A percentile compares a stretch with the other conserved stretches of the same genome.
Evolutionary conservation across 1,284 basidiomycete genomes (phyloP).

Genomic region (Rhodotorula glutinis): DNA sequence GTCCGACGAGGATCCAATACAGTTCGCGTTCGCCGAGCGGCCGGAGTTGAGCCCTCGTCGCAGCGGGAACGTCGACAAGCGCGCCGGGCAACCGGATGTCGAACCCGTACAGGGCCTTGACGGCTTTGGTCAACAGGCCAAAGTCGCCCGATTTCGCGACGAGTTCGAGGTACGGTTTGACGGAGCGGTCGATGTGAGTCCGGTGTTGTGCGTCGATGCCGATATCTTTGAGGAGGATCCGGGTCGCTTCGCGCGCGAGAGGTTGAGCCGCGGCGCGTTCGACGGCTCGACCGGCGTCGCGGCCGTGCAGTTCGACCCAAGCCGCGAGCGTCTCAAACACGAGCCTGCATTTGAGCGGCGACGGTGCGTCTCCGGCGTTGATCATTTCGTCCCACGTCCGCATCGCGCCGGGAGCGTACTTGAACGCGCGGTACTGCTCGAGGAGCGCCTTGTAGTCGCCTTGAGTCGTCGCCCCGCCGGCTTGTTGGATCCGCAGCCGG

Average conservation of each 20-base stretch:
- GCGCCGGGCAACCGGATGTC: constrained; percentile 34
- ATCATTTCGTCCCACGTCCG: constrained; percentile 33
- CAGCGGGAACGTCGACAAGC: neutral
- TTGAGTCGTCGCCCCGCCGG: constrained; percentile 14
- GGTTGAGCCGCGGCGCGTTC: constrained; percentile 25
- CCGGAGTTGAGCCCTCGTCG: neutral
- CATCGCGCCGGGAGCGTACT: constrained; percentile 28
- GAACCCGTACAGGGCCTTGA: constrained; percentile 34
- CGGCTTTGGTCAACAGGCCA: constrained; percentile 16
- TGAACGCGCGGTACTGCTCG: constrained; percentile 22
- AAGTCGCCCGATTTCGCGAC: constrained; percentile 22
- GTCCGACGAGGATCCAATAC: constrained; percentile 23
- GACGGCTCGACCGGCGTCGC: constrained; percentile 15
- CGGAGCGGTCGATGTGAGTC: constrained; percentile 6
- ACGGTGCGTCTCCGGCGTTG: neutral
- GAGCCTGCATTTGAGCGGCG: neutral
- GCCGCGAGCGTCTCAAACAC: constrained; percentile 28
- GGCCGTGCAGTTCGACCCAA: constrained; percentile 34
- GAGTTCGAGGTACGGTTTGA: constrained; percentile 29
- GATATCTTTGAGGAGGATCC: constrained; percentile 20
- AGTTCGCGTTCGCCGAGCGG: constrained; percentile 29
- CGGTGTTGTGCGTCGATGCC: neutral
- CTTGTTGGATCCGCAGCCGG: constrained; percentile 16
- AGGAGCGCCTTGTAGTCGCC: constrained; percentile 24
- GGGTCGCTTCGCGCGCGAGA: constrained; percentile 4